Percentiles rank a stretch among this genome's conserved stretches.
Conservation (phyloP, 805 yeast species). For the Candida takata region DNA sequence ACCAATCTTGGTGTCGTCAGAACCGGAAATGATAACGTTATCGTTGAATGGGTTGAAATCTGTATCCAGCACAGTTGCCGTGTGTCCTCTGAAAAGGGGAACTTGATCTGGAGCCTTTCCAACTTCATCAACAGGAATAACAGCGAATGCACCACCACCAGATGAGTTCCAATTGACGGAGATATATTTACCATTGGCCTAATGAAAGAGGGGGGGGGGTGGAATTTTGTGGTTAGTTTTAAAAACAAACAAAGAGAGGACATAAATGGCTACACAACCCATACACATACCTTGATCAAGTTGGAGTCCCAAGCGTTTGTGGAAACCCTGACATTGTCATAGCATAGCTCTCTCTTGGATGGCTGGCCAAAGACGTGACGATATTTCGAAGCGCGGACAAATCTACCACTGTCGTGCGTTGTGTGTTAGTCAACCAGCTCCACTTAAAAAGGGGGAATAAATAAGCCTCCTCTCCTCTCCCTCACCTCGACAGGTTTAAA, state of each 20-base stretch:
- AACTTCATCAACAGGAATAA: slow-evolving; percentile 75
- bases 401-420: slow-evolving; percentile 51
- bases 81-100: slow-evolving; percentile 92
- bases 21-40: slow-evolving; percentile 65
- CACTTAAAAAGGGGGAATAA: too few relatives aligned
- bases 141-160: slow-evolving; percentile 97
- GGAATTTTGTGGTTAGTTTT: background rate
- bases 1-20: slow-evolving; percentile 76
- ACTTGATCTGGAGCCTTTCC: slow-evolving; percentile 94
- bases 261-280: background rate
- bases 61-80: slow-evolving; percentile 91
- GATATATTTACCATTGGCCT: slow-evolving; percentile 74
- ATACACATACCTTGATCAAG: slow-evolving; percentile 47
- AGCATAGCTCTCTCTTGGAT: slow-evolving; percentile 41
- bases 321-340: slow-evolving; percentile 55
- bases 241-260: too few relatives aligned
- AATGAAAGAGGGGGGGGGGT: background rate
- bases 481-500: too few relatives aligned
- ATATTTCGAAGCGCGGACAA: slow-evolving; percentile 93
- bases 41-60: slow-evolving; percentile 91
- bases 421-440: slow-evolving; percentile 1
- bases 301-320: slow-evolving; percentile 97
- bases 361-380: slow-evolving; percentile 96
- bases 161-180: slow-evolving; percentile 90
- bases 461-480: too few relatives aligned